phyloP scores from a whole-genome alignment of 2,329 filamentous ascomycete species.

The Phialophora expanda region DNA sequence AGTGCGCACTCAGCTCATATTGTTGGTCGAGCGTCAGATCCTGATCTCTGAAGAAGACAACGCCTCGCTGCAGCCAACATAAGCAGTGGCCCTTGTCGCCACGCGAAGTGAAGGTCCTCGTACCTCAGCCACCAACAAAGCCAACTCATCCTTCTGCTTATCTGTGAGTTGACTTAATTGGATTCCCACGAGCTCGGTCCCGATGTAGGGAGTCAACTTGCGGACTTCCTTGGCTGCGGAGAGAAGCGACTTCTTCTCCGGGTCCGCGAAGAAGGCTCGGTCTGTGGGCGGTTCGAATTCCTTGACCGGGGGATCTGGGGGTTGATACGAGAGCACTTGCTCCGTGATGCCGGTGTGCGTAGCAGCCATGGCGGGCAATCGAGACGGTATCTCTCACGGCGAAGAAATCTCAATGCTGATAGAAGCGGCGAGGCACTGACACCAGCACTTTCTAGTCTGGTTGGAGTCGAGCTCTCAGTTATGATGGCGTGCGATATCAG shows the following conservation, averaged over 20 bases:
- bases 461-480: neutral
- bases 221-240: constrained; percentile 47
- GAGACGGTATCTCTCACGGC: neutral
- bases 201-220: constrained; percentile 52
- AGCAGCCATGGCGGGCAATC: constrained; percentile 8
- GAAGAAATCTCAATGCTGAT: neutral
- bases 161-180: constrained; percentile 56
- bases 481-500: neutral
- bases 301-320: constrained; percentile 30
- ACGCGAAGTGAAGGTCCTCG: constrained; percentile 43
- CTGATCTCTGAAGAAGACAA: constrained; percentile 38
- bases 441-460: too few species aligned
- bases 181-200: constrained; percentile 51
- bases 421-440: neutral
- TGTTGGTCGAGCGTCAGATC: constrained; percentile 37
- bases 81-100: constrained; percentile 45
- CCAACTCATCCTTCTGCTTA: constrained; percentile 58
- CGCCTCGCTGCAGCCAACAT: constrained; percentile 41
- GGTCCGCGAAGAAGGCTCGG: constrained; percentile 45
- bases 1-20: constrained; percentile 33
- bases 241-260: constrained; percentile 50
- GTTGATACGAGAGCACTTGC: constrained; percentile 28
- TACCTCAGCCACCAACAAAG: constrained; percentile 70
- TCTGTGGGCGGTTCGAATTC: constrained; percentile 32
- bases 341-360: constrained; percentile 30